A percentile compares a stretch with the other conserved stretches of the same genome.
phyloP scores from a whole-genome alignment of 176 grass and related monocot genomes.

The sorghum (Sorghum bicolor) region DNA sequence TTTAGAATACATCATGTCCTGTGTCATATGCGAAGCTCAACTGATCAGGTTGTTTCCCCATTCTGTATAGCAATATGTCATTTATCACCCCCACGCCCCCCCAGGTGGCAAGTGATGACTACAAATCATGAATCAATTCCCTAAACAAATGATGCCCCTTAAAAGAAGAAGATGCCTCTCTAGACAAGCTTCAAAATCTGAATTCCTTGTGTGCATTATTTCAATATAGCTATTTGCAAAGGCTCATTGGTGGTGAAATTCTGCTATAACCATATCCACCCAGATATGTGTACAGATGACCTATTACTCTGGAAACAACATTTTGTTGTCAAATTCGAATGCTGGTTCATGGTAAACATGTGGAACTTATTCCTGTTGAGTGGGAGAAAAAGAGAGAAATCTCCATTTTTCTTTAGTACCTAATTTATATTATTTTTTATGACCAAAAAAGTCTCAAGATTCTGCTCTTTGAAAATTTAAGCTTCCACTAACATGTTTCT shows the following conservation, averaged over 20 bases:
- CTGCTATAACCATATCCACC: background rate
- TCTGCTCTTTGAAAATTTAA: background rate
- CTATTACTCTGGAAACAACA: background rate
- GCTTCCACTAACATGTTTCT: background rate
- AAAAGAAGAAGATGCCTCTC: background rate
- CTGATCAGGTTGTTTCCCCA: too few relatives aligned
- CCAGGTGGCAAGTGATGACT: background rate
- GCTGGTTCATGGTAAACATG: background rate
- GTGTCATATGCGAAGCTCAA: background rate
- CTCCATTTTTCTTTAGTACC: background rate
- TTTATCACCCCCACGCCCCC: background rate
- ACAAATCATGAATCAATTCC: background rate
- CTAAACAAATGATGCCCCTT: background rate
- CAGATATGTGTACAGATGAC: background rate
- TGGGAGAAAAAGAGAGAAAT: background rate
- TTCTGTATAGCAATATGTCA: background rate
- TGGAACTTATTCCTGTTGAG: background rate
- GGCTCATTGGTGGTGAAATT: background rate
- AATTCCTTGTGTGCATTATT: background rate
- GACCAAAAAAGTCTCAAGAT: background rate
- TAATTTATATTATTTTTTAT: background rate
- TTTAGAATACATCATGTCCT: background rate
- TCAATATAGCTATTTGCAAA: background rate
- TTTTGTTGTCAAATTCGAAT: background rate
- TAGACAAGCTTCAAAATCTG: background rate